Base-by-base conservation (phyloP, 306 rosid genomes). In the Calophaca sinica region DNA sequence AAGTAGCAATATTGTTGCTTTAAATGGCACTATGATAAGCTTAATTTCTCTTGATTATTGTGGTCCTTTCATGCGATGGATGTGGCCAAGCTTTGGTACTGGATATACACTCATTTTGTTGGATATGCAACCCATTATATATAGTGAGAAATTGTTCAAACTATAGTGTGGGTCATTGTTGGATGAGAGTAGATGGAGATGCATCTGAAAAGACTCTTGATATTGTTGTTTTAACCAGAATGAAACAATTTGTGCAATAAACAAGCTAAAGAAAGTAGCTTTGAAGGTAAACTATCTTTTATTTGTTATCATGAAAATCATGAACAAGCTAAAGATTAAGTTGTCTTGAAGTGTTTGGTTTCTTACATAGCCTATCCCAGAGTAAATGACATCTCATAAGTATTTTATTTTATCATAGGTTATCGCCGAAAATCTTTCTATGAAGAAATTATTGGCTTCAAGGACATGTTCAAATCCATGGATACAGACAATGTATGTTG, bases 231-330 rank as follows among this genome's bases (percentile, higher is more conserved):
- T 82, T 93, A 70, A 63, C 83, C 51, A 88, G 98, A 87, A 90
- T 93, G 91, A 93, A 93, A 65, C 98, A 93, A 84, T 93, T 93
- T 79, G 96, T 66, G 98, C 98, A 76, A 93, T 88, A 96, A 93
- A 93, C 91, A 93, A 90, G 79, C 93, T 93, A 62, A 93, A 93
- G 79, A 90, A 93, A 86, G 98, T 93, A 48, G 98, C 98, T 49
- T 80, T 93, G 36, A 89, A 93, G 98, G 98, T 93, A 74, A 77
- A 63, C 41, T 13, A 49, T 53, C 38, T 4, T 57, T 9, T 70
- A 31, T 49, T 69, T 53, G 20, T 69, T 81, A 44, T 29, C 72
- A 32, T 29, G 31, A 9, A 76, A 14, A 15, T 48, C 64, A 10
- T 26, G 39, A 15, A 48, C 49, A 46, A 58, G 41, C 55, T 67